A percentile compares a stretch with the other conserved stretches of the same genome.
phyloP scores from a whole-genome alignment of 495 filamentous ascomycete species.

The Ascodesmis nigricans region DNA sequence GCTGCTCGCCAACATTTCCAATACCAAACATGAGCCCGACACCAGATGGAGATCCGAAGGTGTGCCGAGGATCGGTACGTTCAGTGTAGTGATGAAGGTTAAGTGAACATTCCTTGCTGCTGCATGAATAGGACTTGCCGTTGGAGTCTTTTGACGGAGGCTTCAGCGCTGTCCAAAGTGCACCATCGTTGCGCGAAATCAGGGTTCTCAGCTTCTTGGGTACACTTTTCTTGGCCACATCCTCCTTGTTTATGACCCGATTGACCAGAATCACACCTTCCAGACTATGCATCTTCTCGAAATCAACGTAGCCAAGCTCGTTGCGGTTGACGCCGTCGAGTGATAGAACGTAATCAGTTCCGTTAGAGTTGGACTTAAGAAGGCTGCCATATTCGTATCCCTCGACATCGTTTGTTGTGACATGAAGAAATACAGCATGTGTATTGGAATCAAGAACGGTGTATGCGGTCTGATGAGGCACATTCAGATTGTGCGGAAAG shows the following conservation, averaged over 20 bases:
- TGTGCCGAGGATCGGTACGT: conserved; percentile 51
- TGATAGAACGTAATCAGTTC: conserved; percentile 76
- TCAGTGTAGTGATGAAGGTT: conserved; percentile 93
- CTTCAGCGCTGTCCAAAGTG: conserved; percentile 53
- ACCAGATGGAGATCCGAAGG: conserved; percentile 68
- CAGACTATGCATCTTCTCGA: conserved; percentile 79
- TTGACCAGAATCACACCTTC: conserved; percentile 82
- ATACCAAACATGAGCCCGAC: conserved; percentile 78
- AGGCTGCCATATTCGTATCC: conserved; percentile 58
- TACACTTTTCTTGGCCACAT: conserved; percentile 33
- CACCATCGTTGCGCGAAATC: conserved; percentile 92
- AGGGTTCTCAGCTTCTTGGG: conserved; percentile 64
- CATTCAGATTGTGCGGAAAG: conserved; percentile 64
- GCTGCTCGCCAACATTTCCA: conserved; percentile 66
- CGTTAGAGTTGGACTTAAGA: conserved; percentile 94
- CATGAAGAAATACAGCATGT: conserved; percentile 79
- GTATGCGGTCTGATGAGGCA: conserved; percentile 56
- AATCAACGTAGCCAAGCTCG: conserved; percentile 59
- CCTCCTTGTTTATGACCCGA: conserved; percentile 48
- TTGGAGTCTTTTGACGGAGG: conserved; percentile 46
- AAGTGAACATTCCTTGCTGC: conserved; percentile 47
- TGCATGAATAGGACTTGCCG: conserved; percentile 46
- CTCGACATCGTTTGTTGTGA: conserved; percentile 41
- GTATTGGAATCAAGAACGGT: conserved; percentile 85
- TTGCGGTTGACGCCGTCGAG: conserved; percentile 58